These are phyloP conservation scores for Rhodotorula diobovata DNA, from an alignment of 768 basidiomycete genomes.

Conservation along the genomic window DNA sequence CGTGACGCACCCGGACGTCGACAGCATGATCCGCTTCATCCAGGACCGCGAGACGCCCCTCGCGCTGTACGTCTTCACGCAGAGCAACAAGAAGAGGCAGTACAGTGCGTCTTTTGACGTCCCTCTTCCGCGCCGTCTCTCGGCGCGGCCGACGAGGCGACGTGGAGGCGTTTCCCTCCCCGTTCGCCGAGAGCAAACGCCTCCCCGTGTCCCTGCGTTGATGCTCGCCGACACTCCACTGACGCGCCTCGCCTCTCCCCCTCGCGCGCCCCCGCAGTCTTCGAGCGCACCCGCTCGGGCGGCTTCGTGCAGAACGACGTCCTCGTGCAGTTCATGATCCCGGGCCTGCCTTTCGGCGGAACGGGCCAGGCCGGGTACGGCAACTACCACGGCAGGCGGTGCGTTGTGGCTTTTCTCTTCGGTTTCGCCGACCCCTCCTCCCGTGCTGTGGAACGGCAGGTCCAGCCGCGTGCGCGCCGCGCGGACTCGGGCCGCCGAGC, in stretches of 20 bases:
- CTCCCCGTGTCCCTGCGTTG: too few species aligned
- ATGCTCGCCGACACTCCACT: not conserved
- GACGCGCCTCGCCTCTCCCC: not conserved
- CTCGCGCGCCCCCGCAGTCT: slow-evolving; percentile 53
- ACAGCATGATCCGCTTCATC: slow-evolving; percentile 67
- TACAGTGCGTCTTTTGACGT: slow-evolving; percentile 54
- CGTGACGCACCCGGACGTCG: slow-evolving; percentile 62
- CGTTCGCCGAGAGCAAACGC: too few species aligned
- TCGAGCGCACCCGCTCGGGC: slow-evolving; percentile 67
- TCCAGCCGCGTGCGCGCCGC: too few species aligned
- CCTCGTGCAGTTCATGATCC: slow-evolving; percentile 52
- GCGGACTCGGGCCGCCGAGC: too few species aligned
- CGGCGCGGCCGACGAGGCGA: too few species aligned
- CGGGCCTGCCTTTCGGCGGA: slow-evolving; percentile 70
- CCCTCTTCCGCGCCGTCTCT: not conserved
- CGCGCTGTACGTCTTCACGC: slow-evolving; percentile 70
- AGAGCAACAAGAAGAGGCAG: slow-evolving; percentile 57
- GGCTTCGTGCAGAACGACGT: slow-evolving; percentile 66
- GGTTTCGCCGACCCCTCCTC: too few species aligned
- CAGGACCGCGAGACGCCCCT: slow-evolving; percentile 58
- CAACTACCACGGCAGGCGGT: slow-evolving; percentile 62
- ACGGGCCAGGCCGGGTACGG: slow-evolving; percentile 59
- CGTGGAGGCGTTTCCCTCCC: too few species aligned
- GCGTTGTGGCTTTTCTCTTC: slow-evolving; percentile 45
- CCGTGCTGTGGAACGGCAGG: too few species aligned